phyloP scores from a whole-genome alignment of 169 alveolate genomes.

The Eimeria falciformis region DNA sequence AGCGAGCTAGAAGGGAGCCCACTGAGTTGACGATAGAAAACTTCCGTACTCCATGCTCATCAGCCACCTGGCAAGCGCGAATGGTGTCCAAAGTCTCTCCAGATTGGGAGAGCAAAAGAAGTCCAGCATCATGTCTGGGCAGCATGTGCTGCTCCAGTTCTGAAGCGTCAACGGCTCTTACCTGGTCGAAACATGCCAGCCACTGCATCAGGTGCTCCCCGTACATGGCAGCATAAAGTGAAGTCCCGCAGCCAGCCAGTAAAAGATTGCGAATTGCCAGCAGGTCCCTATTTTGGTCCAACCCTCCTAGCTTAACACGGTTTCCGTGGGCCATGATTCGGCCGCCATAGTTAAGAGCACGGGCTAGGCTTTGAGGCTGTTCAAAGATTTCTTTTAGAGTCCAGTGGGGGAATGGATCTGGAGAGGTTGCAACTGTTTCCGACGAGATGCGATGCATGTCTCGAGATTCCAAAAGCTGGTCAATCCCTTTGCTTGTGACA shows the following conservation, averaged over 20 bases:
- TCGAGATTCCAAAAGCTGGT: conserved; percentile 82
- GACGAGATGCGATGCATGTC: conserved; percentile 80
- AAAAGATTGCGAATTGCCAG: conserved; percentile 86
- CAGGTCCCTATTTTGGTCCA: conserved; percentile 87
- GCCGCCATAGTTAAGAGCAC: conserved; percentile 91
- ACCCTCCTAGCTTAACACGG: conserved; percentile 90
- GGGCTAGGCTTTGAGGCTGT: conserved; percentile 88
- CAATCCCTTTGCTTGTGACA: conserved; percentile 87
- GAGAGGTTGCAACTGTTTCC: conserved; percentile 86
- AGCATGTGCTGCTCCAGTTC: conserved; percentile 87
- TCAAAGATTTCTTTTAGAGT: conserved; percentile 93
- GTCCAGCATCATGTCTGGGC: conserved; percentile 89
- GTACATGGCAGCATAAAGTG: conserved; percentile 92
- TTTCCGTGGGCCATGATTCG: conserved; percentile 82
- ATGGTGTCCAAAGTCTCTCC: conserved; percentile 98
- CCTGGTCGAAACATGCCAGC: conserved; percentile 87
- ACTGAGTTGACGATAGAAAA: conserved; percentile 94
- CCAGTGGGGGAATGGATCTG: conserved; percentile 94
- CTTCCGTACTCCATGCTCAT: conserved; percentile 85
- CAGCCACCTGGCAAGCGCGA: conserved; percentile 85
- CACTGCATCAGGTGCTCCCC: conserved; percentile 92
- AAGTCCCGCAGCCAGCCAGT: conserved; percentile 96
- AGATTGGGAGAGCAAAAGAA: conserved; percentile 93
- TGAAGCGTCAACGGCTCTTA: conserved; percentile 92
- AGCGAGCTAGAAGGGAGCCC: conserved; percentile 93